phyloP scores from a whole-genome alignment of 2,329 filamentous ascomycete species.

The Sporothrix variecibatus region DNA sequence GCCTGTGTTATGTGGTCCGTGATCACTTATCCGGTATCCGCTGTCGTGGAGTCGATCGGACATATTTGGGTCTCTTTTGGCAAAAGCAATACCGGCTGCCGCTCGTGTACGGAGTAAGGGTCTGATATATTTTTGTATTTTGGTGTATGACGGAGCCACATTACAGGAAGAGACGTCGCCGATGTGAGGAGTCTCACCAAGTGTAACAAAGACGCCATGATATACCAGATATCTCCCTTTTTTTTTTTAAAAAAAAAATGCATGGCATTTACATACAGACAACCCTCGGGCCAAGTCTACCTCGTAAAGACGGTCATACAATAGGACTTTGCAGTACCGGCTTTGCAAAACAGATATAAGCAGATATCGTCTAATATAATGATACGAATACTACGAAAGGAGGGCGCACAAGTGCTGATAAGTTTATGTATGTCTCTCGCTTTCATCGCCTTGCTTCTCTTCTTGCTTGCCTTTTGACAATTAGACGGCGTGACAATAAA shows the following conservation, averaged over 20 bases:
- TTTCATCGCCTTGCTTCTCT: not conserved
- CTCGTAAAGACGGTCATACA: not conserved
- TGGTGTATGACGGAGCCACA: not conserved
- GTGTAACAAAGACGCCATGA: not conserved
- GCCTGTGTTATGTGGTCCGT: not conserved
- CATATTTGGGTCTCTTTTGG: not conserved
- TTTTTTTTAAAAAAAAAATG: too few relatives aligned
- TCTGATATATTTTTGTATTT: not conserved
- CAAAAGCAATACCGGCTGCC: not conserved
- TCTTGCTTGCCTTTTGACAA: not conserved
- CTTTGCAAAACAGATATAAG: not conserved
- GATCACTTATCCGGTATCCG: not conserved
- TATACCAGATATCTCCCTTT: not conserved
- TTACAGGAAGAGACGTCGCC: not conserved
- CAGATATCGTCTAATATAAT: not conserved
- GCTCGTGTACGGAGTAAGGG: not conserved
- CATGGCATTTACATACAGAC: not conserved
- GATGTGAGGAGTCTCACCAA: not conserved
- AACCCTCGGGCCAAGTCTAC: not conserved
- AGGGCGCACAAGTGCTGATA: not conserved
- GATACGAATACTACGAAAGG: not conserved
- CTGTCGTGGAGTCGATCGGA: not conserved
- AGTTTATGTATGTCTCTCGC: not conserved
- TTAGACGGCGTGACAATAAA: not conserved
- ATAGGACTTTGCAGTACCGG: not conserved